phyloP scores from a whole-genome alignment of 768 basidiomycete genomes.

The Tubosaeta sp. region DNA sequence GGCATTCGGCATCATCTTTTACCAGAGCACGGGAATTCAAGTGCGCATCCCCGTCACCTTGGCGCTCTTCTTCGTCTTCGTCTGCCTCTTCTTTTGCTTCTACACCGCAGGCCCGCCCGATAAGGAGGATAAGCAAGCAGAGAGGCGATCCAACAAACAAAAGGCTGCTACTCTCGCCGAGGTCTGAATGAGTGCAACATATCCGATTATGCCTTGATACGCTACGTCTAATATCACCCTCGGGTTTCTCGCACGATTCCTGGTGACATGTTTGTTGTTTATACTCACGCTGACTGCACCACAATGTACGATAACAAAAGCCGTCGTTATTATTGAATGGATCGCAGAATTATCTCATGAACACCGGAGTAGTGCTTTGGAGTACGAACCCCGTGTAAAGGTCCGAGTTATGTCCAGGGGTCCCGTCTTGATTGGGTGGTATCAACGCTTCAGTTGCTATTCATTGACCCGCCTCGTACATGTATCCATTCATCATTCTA shows the following conservation, averaged over 20 bases:
- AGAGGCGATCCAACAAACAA: neutral
- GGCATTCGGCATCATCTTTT: conserved; percentile 30
- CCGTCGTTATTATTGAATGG: neutral
- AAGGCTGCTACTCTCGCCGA: neutral
- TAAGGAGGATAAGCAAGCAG: conserved; percentile 11
- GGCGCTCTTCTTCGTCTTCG: conserved; percentile 17
- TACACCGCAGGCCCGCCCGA: conserved; percentile 18
- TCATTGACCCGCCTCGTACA: no score
- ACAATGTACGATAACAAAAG: neutral
- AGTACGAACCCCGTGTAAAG: no score
- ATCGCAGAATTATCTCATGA: no score
- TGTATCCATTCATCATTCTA: no score
- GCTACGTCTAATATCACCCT: neutral
- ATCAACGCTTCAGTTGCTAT: no score
- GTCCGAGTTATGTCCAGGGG: no score
- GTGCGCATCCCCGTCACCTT: conserved; percentile 27
- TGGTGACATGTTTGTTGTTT: neutral
- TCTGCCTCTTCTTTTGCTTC: conserved; percentile 30
- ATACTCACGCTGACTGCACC: neutral
- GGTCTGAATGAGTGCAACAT: conserved; percentile 4
- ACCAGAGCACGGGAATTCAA: conserved; percentile 19
- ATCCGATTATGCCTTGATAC: neutral
- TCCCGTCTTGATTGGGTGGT: no score
- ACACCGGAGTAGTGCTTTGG: no score
- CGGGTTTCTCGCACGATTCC: neutral